Conservation (phyloP, 2,329 filamentous ascomycete species). For the Chalaropsis ovoidea region DNA sequence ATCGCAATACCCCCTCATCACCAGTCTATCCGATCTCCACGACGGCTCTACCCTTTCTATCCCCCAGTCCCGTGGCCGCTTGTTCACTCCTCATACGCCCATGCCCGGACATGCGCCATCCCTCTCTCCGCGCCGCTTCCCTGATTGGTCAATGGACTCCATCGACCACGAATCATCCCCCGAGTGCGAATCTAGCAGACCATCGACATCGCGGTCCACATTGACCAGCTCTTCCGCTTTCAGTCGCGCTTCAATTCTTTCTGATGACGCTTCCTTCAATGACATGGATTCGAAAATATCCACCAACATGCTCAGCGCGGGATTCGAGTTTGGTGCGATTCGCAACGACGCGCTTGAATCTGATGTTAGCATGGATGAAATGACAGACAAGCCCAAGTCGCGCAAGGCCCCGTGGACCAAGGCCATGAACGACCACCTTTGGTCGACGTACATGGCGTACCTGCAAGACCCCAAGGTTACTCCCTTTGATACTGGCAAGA, state of each 20-base stretch:
- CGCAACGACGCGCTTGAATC: constrained; percentile 11
- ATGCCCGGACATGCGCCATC: constrained; percentile 39
- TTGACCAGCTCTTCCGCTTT: constrained; percentile 49
- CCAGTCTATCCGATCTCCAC: constrained; percentile 33
- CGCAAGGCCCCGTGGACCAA: constrained; percentile 53
- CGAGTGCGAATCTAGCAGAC: constrained; percentile 50
- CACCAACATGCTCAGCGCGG: background rate
- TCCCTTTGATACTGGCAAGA: constrained; percentile 53
- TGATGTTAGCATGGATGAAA: constrained; percentile 20
- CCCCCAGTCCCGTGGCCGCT: constrained; percentile 15
- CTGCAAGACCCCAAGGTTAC: constrained; percentile 58
- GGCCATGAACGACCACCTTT: constrained; percentile 55
- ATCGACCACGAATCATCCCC: constrained; percentile 50
- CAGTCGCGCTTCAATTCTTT: constrained; percentile 46
- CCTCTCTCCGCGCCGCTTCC: constrained; percentile 41
- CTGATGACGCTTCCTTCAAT: constrained; percentile 45
- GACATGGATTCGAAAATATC: constrained; percentile 38
- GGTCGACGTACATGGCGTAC: constrained; percentile 55
- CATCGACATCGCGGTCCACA: constrained; percentile 50
- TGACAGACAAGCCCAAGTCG: constrained; percentile 29
- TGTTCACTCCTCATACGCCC: constrained; percentile 45
- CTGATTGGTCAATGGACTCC: constrained; percentile 51
- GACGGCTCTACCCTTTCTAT: constrained; percentile 37
- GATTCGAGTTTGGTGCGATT: background rate
- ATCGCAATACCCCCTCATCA: constrained; percentile 30